A percentile compares a stretch with the other conserved stretches of the same genome.
These are phyloP conservation scores for Crepidotus variabilis DNA, from an alignment of 768 basidiomycete species.

Conservation along the genomic window DNA sequence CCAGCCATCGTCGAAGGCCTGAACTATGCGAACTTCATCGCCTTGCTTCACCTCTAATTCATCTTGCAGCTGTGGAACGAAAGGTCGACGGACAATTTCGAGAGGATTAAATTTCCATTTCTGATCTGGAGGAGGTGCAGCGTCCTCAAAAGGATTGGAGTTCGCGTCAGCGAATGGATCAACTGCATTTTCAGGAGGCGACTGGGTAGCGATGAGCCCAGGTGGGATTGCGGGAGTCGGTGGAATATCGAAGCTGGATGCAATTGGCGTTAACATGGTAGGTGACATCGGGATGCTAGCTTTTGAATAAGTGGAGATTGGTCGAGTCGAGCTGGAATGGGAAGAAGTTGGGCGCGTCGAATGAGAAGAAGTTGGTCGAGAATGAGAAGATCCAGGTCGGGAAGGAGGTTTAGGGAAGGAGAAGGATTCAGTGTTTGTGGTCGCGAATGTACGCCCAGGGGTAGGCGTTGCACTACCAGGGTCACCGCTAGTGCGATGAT, in stretches of 20 bases:
- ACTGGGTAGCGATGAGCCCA: constrained; percentile 4
- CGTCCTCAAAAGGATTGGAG: constrained; percentile 23
- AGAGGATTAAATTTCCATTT: constrained; percentile 31
- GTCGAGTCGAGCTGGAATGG: not conserved
- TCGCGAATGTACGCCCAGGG: constrained; percentile 45
- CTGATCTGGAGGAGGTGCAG: constrained; percentile 8
- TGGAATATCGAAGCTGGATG: constrained; percentile 9
- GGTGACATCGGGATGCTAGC: too few species aligned
- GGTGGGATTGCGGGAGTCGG: constrained; percentile 31
- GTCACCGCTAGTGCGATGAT: constrained; percentile 19
- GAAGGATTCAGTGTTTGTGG: constrained; percentile 34
- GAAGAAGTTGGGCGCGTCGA: not conserved
- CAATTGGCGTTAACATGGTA: constrained; percentile 8
- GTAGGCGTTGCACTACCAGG: constrained; percentile 44
- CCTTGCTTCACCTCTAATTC: constrained; percentile 51
- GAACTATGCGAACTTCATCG: constrained; percentile 50
- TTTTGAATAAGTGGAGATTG: not conserved
- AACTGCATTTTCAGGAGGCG: too few species aligned
- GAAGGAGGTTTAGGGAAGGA: constrained; percentile 57
- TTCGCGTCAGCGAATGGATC: constrained; percentile 19
- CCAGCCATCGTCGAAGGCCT: constrained; percentile 71
- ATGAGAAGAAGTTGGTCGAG: constrained; percentile 1
- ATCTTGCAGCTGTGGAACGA: constrained; percentile 51
- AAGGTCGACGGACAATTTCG: constrained; percentile 53
- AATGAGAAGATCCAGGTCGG: not conserved